phyloP scores from a whole-genome alignment of 1,284 basidiomycete species.

The Boletus mariae region DNA sequence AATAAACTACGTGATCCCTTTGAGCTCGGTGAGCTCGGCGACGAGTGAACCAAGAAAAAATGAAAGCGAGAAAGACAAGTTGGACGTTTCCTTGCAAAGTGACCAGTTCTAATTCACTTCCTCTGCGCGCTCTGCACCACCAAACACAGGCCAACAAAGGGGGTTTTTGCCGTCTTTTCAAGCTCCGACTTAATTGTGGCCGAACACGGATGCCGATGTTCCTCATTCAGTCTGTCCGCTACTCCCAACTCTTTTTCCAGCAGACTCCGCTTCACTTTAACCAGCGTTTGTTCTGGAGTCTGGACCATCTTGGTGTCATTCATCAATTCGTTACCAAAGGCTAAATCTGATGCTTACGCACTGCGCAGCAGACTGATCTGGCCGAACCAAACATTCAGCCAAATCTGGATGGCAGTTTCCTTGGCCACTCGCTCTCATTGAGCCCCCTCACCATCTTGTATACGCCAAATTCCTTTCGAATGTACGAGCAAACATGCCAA shows the following conservation, averaged over 20 bases:
- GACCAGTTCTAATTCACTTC: conserved; percentile 11
- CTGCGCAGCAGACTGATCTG: too few relatives aligned
- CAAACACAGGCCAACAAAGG: conserved; percentile 31
- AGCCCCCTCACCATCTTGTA: background rate
- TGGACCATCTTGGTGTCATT: background rate
- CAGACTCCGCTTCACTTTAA: background rate
- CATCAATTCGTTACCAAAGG: too few relatives aligned
- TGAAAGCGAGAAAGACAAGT: conserved; percentile 16
- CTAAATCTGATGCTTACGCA: too few relatives aligned
- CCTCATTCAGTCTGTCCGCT: background rate
- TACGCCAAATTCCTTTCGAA: background rate
- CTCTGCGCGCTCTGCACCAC: conserved; percentile 11
- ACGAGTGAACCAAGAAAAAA: conserved; percentile 7
- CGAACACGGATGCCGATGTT: background rate
- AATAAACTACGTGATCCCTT: conserved; percentile 1
- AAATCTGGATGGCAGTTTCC: background rate
- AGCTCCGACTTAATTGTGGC: conserved; percentile 22
- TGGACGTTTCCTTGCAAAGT: conserved; percentile 25
- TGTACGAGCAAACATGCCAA: background rate
- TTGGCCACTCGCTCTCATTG: background rate
- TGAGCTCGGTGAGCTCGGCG: conserved; percentile 20
- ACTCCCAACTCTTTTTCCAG: too few relatives aligned
- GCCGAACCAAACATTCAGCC: background rate
- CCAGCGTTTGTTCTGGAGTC: background rate
- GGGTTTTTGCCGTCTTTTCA: conserved; percentile 18